Evolutionary conservation across 345 rosid genomes (phyloP).

Genomic region (Hibiscus mutabilis): DNA sequence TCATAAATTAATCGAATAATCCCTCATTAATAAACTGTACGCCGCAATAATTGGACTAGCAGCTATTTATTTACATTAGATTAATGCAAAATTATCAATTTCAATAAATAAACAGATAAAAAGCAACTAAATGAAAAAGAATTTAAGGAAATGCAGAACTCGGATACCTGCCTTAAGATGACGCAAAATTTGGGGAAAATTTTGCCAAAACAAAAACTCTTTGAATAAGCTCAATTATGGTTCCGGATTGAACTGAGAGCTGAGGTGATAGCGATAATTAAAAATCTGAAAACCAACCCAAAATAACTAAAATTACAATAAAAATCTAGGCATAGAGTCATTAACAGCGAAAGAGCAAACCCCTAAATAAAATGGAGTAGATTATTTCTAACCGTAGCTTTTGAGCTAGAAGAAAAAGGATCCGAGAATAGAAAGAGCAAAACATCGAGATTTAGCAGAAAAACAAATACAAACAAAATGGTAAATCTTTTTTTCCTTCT

Average conservation of each 20-base stretch:
- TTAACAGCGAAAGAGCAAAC: not conserved
- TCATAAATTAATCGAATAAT: not conserved
- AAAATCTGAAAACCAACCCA: not conserved
- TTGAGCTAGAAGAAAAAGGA: conserved; percentile 23
- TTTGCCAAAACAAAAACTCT: not conserved
- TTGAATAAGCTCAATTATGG: conserved; percentile 15
- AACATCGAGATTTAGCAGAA: conserved; percentile 23
- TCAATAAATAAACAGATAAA: not conserved
- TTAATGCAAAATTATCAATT: not conserved
- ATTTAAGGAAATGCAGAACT: too few relatives aligned
- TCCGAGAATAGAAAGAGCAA: conserved; percentile 27
- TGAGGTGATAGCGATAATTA: conserved; percentile 12
- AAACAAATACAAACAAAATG: not conserved
- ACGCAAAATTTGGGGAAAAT: too few relatives aligned
- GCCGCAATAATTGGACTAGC: conserved; percentile 4
- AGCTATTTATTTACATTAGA: not conserved
- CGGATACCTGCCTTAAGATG: too few relatives aligned
- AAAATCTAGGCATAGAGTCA: not conserved
- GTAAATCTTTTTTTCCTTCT: too few relatives aligned
- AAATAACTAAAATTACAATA: not conserved
- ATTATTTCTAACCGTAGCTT: conserved; percentile 24
- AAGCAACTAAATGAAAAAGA: too few relatives aligned
- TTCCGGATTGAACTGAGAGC: conserved; percentile 35
- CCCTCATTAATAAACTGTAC: too few relatives aligned
- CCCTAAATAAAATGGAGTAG: not conserved